These are phyloP conservation scores for Alternaria ethzedia DNA, from an alignment of 2,329 filamentous ascomycete genomes.

Conservation along the genomic window DNA sequence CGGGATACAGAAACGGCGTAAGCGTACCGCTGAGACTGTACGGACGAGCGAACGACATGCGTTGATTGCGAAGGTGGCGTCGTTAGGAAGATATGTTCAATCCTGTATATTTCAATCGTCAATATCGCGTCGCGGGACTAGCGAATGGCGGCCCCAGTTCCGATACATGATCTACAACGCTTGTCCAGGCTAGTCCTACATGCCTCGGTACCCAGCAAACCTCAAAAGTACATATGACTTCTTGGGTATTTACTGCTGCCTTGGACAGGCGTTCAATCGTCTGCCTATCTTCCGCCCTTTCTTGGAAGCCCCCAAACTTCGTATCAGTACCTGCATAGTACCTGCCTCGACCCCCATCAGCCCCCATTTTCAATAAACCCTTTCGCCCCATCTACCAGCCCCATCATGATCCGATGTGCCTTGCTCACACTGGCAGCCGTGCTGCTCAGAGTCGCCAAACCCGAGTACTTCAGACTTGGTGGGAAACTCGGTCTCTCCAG, in stretches of 20 bases:
- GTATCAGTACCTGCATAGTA: slow-evolving; percentile 1
- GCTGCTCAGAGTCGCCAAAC: slow-evolving; percentile 21
- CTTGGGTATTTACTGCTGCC: neutral
- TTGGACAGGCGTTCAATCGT: neutral
- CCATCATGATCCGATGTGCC: slow-evolving; percentile 30
- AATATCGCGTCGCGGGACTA: slow-evolving; percentile 9
- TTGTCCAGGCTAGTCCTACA: neutral
- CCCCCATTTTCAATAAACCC: slow-evolving; percentile 4
- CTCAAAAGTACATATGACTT: neutral
- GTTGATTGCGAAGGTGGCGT: slow-evolving; percentile 11
- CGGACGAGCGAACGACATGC: slow-evolving; percentile 42
- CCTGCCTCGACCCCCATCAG: slow-evolving; percentile 5
- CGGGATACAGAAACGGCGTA: slow-evolving; percentile 56
- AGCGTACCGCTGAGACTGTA: slow-evolving; percentile 44
- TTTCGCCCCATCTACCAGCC: slow-evolving; percentile 1
- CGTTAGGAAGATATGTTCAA: neutral
- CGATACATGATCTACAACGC: slow-evolving; percentile 7
- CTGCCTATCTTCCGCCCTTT: neutral
- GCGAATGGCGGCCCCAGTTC: slow-evolving; percentile 7
- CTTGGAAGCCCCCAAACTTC: neutral
- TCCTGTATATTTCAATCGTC: neutral
- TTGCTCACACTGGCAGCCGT: slow-evolving; percentile 24
- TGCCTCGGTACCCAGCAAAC: neutral
- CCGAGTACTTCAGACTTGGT: slow-evolving; percentile 29
- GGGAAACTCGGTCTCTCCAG: slow-evolving; percentile 27